Conservation (phyloP, 208 protist genomes). For the Crithidia brevicula region DNA sequence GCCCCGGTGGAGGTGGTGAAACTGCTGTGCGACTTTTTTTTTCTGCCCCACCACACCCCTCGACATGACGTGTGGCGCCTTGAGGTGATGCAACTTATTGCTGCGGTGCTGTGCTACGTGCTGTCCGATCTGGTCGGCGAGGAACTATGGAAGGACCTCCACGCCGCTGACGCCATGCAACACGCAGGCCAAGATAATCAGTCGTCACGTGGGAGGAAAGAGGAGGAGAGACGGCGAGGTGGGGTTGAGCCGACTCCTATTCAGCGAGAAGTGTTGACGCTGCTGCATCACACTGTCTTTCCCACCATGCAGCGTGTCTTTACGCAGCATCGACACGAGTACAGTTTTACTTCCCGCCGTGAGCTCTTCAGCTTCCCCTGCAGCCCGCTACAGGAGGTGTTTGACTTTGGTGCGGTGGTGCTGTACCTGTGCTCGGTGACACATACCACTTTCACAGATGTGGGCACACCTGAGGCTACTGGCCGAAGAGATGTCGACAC, state of each 20-base stretch:
- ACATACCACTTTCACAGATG: conserved; percentile 30
- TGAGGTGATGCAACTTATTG: conserved; percentile 57
- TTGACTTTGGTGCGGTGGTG: conserved; percentile 73
- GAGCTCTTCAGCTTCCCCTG: conserved; percentile 73
- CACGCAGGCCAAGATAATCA: too few species aligned
- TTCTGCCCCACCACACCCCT: conserved; percentile 40
- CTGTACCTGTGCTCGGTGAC: conserved; percentile 62
- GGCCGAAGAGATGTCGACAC: too few species aligned
- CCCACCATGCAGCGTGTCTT: conserved; percentile 58
- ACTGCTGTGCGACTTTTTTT: conserved; percentile 59
- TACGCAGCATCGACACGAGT: conserved; percentile 54
- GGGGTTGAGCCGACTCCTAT: too few species aligned
- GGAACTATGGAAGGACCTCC: conserved; percentile 39
- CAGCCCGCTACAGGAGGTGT: conserved; percentile 47
- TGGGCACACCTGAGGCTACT: too few species aligned
- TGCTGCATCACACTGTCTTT: conserved; percentile 69
- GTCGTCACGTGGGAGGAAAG: too few species aligned
- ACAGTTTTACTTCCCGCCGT: conserved; percentile 67
- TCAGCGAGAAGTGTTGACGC: conserved; percentile 10
- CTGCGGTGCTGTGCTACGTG: conserved; percentile 44
- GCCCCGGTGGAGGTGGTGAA: conserved; percentile 46
- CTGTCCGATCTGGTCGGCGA: conserved; percentile 48
- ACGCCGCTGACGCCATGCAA: too few species aligned
- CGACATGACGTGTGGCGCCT: conserved; percentile 75
- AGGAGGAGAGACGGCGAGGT: too few species aligned